Evolutionary conservation across 805 yeast genomes (phyloP).

Genomic region (Ogataea minuta): DNA sequence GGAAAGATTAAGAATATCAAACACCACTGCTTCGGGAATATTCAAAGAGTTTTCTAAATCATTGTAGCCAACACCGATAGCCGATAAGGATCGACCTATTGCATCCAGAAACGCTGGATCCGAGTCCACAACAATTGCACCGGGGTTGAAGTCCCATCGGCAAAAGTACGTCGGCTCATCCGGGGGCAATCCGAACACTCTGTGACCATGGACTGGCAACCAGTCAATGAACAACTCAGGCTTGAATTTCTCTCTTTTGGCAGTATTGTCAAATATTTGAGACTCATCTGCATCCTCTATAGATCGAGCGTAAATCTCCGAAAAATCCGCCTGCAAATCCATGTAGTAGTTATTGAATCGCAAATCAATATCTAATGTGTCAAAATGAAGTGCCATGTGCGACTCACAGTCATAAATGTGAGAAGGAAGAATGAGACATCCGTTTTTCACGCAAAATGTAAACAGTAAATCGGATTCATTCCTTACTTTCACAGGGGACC

Average conservation of each 20-base stretch:
- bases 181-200: conserved; percentile 93
- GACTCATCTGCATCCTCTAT: conserved; percentile 27
- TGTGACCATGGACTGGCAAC: conserved; percentile 72
- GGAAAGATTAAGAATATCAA: conserved; percentile 68
- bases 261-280: conserved; percentile 28
- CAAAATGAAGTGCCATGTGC: conserved; percentile 61
- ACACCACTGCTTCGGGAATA: conserved; percentile 50
- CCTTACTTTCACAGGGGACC: conserved; percentile 42
- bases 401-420: conserved; percentile 60
- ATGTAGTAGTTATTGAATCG: conserved; percentile 88
- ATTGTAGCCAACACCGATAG: conserved; percentile 59
- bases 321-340: conserved; percentile 79
- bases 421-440: conserved; percentile 71
- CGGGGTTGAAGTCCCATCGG: conserved; percentile 82
- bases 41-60: conserved; percentile 78
- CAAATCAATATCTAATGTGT: conserved; percentile 70
- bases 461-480: conserved; percentile 80
- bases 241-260: conserved; percentile 14
- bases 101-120: conserved; percentile 44
- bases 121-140: conserved; percentile 53
- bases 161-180: conserved; percentile 83
- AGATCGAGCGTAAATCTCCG: conserved; percentile 48
- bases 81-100: conserved; percentile 40
- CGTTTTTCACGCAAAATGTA: conserved; percentile 65
- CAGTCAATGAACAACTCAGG: conserved; percentile 59